Percentiles rank a stretch among this genome's conserved stretches.
Evolutionary conservation across 2,329 filamentous ascomycete species (phyloP).

Genomic region (Penicillium sp.): DNA sequence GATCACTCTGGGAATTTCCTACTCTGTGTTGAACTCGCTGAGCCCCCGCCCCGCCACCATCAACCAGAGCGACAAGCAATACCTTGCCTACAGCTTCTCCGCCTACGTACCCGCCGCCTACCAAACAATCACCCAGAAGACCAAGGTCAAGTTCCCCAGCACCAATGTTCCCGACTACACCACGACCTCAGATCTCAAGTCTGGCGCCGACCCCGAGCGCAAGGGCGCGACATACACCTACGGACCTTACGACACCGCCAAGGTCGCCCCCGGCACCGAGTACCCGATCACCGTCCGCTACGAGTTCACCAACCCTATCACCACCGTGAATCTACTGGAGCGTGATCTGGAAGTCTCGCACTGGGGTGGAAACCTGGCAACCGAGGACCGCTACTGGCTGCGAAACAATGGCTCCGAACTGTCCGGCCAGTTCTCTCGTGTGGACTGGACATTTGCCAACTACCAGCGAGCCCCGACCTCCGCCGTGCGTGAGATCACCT

Average conservation of each 20-base stretch:
- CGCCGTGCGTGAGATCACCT: slow-evolving; percentile 79
- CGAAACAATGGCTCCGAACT: slow-evolving; percentile 84
- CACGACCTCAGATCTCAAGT: slow-evolving; percentile 64
- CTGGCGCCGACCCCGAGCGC: slow-evolving; percentile 74
- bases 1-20: slow-evolving; percentile 85
- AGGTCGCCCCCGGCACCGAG: slow-evolving; percentile 75
- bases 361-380: slow-evolving; percentile 95
- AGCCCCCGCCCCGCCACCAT: slow-evolving; percentile 80
- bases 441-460: slow-evolving; percentile 72
- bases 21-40: slow-evolving; percentile 78
- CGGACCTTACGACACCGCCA: slow-evolving; percentile 73
- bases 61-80: slow-evolving; percentile 84
- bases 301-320: slow-evolving; percentile 92
- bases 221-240: slow-evolving; percentile 87
- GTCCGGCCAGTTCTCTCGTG: slow-evolving; percentile 72
- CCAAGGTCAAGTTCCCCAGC: slow-evolving; percentile 86
- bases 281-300: slow-evolving; percentile 81
- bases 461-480: slow-evolving; percentile 78
- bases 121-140: slow-evolving; percentile 89
- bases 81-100: slow-evolving; percentile 82
- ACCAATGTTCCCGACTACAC: slow-evolving; percentile 84
- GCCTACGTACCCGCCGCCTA: slow-evolving; percentile 85
- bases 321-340: slow-evolving; percentile 77
- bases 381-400: slow-evolving; percentile 91
- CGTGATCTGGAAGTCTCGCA: slow-evolving; percentile 94